Base-by-base conservation (phyloP, 129 eudicot genomes). In the Chrysanthemum lavandulifolium region DNA sequence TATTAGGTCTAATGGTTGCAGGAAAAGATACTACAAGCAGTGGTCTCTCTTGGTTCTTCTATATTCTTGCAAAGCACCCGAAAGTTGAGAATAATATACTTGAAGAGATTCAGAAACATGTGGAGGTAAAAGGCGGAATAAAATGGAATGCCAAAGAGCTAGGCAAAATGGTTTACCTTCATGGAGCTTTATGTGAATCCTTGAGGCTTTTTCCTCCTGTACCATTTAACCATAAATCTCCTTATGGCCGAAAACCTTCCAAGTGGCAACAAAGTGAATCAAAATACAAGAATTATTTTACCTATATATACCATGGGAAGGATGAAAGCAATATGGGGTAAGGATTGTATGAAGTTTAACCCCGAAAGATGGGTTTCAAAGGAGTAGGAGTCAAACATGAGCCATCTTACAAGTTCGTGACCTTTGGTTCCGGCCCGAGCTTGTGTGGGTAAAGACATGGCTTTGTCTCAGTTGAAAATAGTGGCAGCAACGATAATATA, bases 351-450 rank as follows among this genome's bases (percentile, higher is more conserved):
- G 25, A 83, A 85, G 2, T 85, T 85, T 64, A 82, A 76, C 65
- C 89, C 88, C 0, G 89, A 79, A 80, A 72, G 89, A 45, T 85
- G 89, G 89, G 45, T 79, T 8, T 31, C 76, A 0, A 61, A 0
- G 0, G 65, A 10, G 86, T 78, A 58, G 61, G 29, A 61, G 9
- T 74, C 23, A 82, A 70, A 52, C 84, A 58, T 14, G 71, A 71
- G 14, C 21, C 21, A 19, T 19, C 21, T 19, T 19, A 19, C 21
- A 19, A 19, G 21, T 19, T 19, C 21, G 21, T 71, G 0, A 72
- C 87, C 2, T 85, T 85, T 19, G 72, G 72, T 25, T 66, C 84
- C 40, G 84, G 84, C 0, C 89, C 84, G 4, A 69, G 67, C 79
- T n/a, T 85, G 89, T 72, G 71, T 79, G 1, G 89, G 86, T 10